A percentile compares a stretch with the other conserved stretches of the same genome.
phyloP scores from a whole-genome alignment of 2,329 filamentous ascomycete genomes.

The Aschersonia sp. region DNA sequence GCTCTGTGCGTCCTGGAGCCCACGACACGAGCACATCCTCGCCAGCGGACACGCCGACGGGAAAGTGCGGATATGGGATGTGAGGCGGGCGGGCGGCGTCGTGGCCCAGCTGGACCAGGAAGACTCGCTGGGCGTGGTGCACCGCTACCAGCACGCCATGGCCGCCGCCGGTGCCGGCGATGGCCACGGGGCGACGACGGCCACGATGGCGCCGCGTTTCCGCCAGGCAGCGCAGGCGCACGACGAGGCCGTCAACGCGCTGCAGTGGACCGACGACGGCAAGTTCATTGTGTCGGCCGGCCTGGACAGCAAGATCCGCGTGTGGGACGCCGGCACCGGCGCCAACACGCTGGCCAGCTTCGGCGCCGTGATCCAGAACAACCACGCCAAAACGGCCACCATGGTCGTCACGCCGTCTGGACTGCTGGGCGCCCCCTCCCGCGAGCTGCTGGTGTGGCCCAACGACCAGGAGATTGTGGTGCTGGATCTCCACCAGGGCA shows the following conservation, averaged over 20 bases:
- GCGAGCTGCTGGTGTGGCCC: constrained; percentile 64
- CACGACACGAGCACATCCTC: constrained; percentile 62
- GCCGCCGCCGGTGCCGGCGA: constrained; percentile 15
- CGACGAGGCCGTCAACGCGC: constrained; percentile 65
- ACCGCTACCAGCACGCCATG: constrained; percentile 19
- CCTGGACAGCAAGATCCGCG: constrained; percentile 69
- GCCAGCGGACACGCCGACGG: constrained; percentile 79
- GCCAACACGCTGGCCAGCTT: constrained; percentile 84
- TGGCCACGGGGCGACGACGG: constrained; percentile 1
- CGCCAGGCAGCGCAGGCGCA: constrained; percentile 52
- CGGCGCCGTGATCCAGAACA: constrained; percentile 67
- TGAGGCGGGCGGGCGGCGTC: constrained; percentile 62
- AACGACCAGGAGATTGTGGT: constrained; percentile 70
- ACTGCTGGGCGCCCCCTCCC: constrained; percentile 28
- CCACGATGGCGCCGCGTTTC: constrained; percentile 16
- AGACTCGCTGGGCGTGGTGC: constrained; percentile 56
- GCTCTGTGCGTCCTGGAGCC: constrained; percentile 66
- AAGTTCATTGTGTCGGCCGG: constrained; percentile 64
- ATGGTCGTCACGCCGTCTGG: constrained; percentile 50
- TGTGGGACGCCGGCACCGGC: constrained; percentile 72
- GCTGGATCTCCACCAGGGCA: constrained; percentile 67
- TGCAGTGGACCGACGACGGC: constrained; percentile 74
- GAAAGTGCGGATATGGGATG: constrained; percentile 72
- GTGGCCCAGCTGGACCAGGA: constrained; percentile 73
- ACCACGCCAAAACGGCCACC: constrained; percentile 42